Base-by-base conservation (phyloP, 192 early-diverging fungal genomes). In the Umbelopsis sp. region DNA sequence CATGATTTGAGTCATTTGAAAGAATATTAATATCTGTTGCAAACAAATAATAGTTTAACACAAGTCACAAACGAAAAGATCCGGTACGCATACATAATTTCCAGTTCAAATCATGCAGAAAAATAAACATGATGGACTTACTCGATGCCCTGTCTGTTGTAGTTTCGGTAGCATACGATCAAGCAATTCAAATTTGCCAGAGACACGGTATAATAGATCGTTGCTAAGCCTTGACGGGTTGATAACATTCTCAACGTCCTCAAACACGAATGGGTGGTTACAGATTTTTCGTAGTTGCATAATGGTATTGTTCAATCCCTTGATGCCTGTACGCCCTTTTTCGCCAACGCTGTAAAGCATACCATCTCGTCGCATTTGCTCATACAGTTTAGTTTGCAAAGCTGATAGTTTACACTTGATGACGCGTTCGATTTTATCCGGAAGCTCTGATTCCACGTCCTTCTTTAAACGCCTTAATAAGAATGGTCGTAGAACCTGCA, bases 241-340 rank as follows among this genome's bases (percentile, higher is more conserved):
- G 76, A 99, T 83, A 17, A 86, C 77, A 21, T 87, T 81, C 75
- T 97, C 96, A 3, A 99, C 96, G 70, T 94, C 93, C 66, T 92
- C 90, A 84, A 95, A 98, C 17, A 98, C 96, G 80, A 93, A 99
- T 45, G 98, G 98, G 82, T 99, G 98, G 83, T 98, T 99, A 77
- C 94, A 96, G 73, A 99, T 94, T 81, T 98, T 98, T 52, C 97
- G 90, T 56, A 99, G 86, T 78, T 99, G 96, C 98, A 99, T 97
- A 59, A 99, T 91, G 3, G 94, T 87, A 84, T 99, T 99, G 82
- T 93, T 97, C 62, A 99, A 79, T 0, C 92, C 91, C 62, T 91
- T 93, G 49, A 89, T 89, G 32, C 88, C 87, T 31, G 82, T 82
- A 51, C 87, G 82, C 70, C 86, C 84, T 74, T 89, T 84, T 71